Evolutionary conservation across 345 rosid genomes (phyloP), one percentile per base, ranked within the genome.

Genomic region (Schrenkiella parvula): DNA sequence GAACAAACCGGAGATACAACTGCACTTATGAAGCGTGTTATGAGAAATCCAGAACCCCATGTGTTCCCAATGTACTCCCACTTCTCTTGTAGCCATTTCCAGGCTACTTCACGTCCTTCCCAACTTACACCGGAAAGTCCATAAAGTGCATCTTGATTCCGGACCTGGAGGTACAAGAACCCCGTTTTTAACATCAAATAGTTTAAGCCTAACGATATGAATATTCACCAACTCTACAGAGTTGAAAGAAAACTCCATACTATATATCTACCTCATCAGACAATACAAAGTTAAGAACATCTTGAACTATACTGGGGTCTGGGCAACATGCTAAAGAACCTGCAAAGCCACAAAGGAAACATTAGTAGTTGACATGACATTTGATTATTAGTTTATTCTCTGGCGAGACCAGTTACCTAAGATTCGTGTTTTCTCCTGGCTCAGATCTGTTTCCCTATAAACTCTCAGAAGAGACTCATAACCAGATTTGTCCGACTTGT

Each of bases 381-480:
- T 29, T 41, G 25, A 10, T 43, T 15, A 32, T 26, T 63, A 26
- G 42, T 70, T 26, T 64, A 19, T 29, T 43, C 64, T 14, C 3
- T 3, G 55, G 21, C 31, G 13, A 28, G 52, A 38, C 8, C 17
- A 34, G 41, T 65, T 86, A 93, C 99, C 80, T 63, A 95, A 78
- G 73, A 95, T 84, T 74, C 99, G 87, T n/a, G 89, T 88, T 84
- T 91, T 95, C 87, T 89, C 97, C 76, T 91, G 90, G 86, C 99
- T 89, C 42, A 89, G 82, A 77, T 95, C 95, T n/a, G 95, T 88
- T 77, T 95, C 99, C 64, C 95, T 86, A 58, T 95, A 95, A 64
- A 95, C 83, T 67, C 76, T 87, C 68, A 91, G 80, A 42, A 91
- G 92, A 41, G 93, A 95, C 67, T 89, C 97, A 70, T 67, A 89